These are phyloP conservation scores for Hondaea fermentalgiana DNA, from an alignment of 108 stramenopile genomes.

Conservation along the genomic window DNA sequence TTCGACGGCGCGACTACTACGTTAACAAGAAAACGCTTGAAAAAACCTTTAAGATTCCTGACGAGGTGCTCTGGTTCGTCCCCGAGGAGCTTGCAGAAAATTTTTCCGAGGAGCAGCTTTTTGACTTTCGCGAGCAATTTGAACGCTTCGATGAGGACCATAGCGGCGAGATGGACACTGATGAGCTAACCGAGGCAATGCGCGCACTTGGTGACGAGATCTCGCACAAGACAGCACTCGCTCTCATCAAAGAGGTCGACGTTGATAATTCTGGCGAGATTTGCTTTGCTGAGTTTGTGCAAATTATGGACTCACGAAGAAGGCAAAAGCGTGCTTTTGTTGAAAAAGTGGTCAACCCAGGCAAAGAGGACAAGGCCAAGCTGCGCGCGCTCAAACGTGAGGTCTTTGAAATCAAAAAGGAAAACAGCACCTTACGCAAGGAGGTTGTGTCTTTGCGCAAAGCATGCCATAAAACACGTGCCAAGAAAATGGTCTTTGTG, in stretches of 20 bases:
- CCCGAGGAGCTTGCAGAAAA: neutral
- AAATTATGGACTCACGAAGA: neutral
- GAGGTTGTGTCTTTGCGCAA: neutral
- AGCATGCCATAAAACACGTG: neutral
- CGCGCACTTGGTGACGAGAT: conserved; percentile 1
- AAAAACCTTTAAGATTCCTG: neutral
- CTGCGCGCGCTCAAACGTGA: neutral
- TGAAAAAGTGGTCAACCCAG: neutral
- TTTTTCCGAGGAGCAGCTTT: neutral
- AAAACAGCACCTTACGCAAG: neutral
- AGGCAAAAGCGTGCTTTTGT: neutral
- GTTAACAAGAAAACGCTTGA: neutral
- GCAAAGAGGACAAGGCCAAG: neutral
- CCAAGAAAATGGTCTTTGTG: neutral
- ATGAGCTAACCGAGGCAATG: neutral
- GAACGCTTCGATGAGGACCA: neutral
- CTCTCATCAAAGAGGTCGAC: conserved; percentile 14
- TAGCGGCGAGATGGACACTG: neutral
- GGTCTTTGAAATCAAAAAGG: neutral
- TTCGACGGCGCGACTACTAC: neutral
- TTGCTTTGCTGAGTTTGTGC: conserved; percentile 7
- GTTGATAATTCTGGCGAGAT: neutral
- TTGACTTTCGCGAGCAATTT: neutral
- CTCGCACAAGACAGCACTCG: neutral
- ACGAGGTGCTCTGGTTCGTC: conserved; percentile 13